Percentiles rank a stretch among this genome's conserved stretches.
Conservation (phyloP, 1,284 basidiomycete genomes). For the Cryptococcus sp. region DNA sequence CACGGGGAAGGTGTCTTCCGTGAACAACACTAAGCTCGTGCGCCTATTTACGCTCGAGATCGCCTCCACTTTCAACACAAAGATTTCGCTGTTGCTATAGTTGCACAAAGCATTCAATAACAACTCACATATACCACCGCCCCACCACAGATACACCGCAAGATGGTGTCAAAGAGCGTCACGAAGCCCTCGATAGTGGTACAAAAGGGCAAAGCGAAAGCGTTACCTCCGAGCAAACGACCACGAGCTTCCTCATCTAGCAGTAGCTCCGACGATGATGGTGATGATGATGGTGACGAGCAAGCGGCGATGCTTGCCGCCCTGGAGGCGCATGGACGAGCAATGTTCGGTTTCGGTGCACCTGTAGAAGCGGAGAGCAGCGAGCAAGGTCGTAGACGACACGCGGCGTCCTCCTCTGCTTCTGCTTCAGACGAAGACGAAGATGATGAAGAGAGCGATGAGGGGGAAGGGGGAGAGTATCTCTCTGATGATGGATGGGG, state of each 20-base stretch:
- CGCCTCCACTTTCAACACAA: too few relatives aligned
- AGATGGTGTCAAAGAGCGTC: too few relatives aligned
- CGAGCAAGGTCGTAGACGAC: slow-evolving; percentile 15
- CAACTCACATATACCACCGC: too few relatives aligned
- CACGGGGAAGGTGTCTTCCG: too few relatives aligned
- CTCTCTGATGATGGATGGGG: slow-evolving; percentile 48
- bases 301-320: slow-evolving; percentile 48
- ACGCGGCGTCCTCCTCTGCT: background rate
- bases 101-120: too few relatives aligned
- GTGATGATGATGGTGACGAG: slow-evolving; percentile 22
- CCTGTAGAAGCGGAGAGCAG: slow-evolving; percentile 31
- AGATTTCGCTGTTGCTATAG: too few relatives aligned
- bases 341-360: slow-evolving; percentile 43
- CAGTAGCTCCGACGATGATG: slow-evolving; percentile 1
- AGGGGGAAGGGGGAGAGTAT: slow-evolving; percentile 34
- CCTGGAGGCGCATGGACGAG: slow-evolving; percentile 48
- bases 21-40: too few relatives aligned
- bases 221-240: slow-evolving; percentile 7
- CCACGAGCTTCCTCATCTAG: slow-evolving; percentile 1
- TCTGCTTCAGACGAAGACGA: slow-evolving; percentile 15
- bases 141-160: too few relatives aligned
- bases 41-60: too few relatives aligned
- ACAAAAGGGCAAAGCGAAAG: slow-evolving; percentile 7
- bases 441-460: slow-evolving; percentile 25
- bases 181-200: too few relatives aligned